Evolutionary conservation across 2,329 filamentous ascomycete species (phyloP), one percentile per base, ranked within the genome.

Genomic region (Blumeriella jaapii): DNA sequence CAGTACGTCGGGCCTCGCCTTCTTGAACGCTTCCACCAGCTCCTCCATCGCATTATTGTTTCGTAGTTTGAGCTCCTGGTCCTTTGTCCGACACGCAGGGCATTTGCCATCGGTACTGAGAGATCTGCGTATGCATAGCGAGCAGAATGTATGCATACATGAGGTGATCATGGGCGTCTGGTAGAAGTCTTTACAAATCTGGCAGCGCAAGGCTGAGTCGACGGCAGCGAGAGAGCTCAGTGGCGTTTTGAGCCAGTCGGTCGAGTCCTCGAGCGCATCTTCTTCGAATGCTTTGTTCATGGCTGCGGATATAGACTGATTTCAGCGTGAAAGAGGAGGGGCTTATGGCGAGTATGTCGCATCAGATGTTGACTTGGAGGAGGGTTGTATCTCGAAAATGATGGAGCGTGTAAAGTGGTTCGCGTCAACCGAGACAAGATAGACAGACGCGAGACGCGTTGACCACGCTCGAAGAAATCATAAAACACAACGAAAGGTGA

Each of bases 181-280:
- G 63, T 83, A 96, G 61, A 96, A 93, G 59, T 98, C 93, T 57
- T 96, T 96, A 72, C 91, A 98, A 41, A 98, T 82, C 59, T 96
- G 84, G 61, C 91, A 98, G 50, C 91, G 83, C 13, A 98, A 68
- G 3, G 86, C 77, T 41, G 81, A 77, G 54, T 98, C 91, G 44
- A 98, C 73, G 10, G 71, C 63, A 30, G 75, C 67, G 36, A 93
- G 70, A 10, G 64, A 63, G 11, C 73, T 61, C 1, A 93, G 64
- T 2, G 76, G 69, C 9, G 84, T 93, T 8, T 64, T 53, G 5
- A 86, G 66, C 84, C 84, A 93, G 62, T 93, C 84, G 34, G 83
- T 87, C n/a, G 82, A 78, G 60, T 91, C 83, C 41, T 67, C 61
- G 41, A 45, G 46, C 13, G 39, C 38, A 29, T 51, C 41, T 27